Percentiles rank a stretch among this genome's conserved stretches.
phyloP scores from a whole-genome alignment of 768 basidiomycete genomes.

The Podaxis sp. region DNA sequence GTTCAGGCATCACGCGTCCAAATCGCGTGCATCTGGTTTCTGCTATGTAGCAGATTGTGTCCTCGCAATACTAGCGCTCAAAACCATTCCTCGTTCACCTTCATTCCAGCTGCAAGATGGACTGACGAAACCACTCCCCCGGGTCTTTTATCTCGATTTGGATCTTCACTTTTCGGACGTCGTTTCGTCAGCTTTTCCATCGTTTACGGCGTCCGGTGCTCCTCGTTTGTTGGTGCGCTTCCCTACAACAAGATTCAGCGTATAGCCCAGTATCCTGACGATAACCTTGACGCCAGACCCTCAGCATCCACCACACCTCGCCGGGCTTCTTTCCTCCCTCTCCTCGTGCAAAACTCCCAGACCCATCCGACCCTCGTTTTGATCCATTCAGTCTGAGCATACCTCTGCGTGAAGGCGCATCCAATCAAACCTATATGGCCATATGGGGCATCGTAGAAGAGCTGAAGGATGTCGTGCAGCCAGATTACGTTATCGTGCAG shows the following conservation, averaged over 20 bases:
- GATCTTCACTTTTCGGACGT: conserved; percentile 92
- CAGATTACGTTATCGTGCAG: conserved; percentile 79
- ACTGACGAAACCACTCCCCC: conserved; percentile 23
- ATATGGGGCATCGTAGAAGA: conserved; percentile 65
- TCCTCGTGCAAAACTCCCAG: conserved; percentile 41
- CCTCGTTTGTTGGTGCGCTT: background rate
- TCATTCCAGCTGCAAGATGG: conserved; percentile 6
- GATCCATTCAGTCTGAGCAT: conserved; percentile 76
- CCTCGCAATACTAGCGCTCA: conserved; percentile 72
- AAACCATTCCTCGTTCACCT: conserved; percentile 28
- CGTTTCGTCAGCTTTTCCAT: conserved; percentile 69
- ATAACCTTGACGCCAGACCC: conserved; percentile 38
- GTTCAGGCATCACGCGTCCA: conserved; percentile 76
- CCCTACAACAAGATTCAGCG: background rate
- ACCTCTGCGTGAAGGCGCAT: conserved; percentile 72
- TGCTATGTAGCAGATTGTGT: conserved; percentile 94
- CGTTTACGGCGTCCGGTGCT: conserved; percentile 45
- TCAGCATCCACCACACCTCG: conserved; percentile 81
- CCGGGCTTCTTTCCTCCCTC: conserved; percentile 83
- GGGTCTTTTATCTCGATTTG: conserved; percentile 88
- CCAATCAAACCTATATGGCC: conserved; percentile 51
- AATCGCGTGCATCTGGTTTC: conserved; percentile 78
- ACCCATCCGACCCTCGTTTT: conserved; percentile 27
- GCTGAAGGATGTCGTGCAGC: conserved; percentile 56
- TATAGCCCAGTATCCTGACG: background rate